Conservation (phyloP, 2,329 filamentous ascomycete genomes). For the Alternaria postmessia region DNA sequence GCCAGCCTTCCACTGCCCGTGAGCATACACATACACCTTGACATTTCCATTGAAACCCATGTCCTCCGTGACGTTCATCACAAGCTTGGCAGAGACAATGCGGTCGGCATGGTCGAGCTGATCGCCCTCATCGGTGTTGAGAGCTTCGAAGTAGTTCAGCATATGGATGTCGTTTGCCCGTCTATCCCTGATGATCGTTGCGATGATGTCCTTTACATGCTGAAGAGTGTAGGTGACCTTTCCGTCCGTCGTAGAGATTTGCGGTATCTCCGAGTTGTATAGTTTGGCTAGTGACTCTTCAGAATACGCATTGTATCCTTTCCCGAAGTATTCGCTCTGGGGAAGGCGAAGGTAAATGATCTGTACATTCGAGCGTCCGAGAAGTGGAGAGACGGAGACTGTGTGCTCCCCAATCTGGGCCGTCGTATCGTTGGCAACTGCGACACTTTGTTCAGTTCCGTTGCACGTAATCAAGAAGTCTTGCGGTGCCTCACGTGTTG, state of each 20-base stretch:
- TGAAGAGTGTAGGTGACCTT: conserved; percentile 31
- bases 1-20: background rate
- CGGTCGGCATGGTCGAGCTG: conserved; percentile 39
- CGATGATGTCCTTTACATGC: conserved; percentile 26
- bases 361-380: conserved; percentile 26
- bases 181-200: conserved; percentile 22
- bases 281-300: conserved; percentile 32
- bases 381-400: conserved; percentile 21
- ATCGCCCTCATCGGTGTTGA: conserved; percentile 19
- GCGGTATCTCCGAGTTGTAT: conserved; percentile 27
- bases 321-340: conserved; percentile 29
- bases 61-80: conserved; percentile 30
- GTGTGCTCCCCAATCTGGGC: conserved; percentile 16
- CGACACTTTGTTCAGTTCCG: background rate
- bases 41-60: conserved; percentile 21
- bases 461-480: background rate
- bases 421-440: conserved; percentile 13
- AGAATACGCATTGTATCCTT: conserved; percentile 24
- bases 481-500: background rate
- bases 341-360: conserved; percentile 41
- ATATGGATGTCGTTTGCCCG: conserved; percentile 29
- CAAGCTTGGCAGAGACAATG: conserved; percentile 35
- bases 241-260: conserved; percentile 28
- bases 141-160: conserved; percentile 29
- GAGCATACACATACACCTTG: conserved; percentile 20